phyloP scores from a whole-genome alignment of 2,329 filamentous ascomycete species.

The Ophiostoma piceae region DNA sequence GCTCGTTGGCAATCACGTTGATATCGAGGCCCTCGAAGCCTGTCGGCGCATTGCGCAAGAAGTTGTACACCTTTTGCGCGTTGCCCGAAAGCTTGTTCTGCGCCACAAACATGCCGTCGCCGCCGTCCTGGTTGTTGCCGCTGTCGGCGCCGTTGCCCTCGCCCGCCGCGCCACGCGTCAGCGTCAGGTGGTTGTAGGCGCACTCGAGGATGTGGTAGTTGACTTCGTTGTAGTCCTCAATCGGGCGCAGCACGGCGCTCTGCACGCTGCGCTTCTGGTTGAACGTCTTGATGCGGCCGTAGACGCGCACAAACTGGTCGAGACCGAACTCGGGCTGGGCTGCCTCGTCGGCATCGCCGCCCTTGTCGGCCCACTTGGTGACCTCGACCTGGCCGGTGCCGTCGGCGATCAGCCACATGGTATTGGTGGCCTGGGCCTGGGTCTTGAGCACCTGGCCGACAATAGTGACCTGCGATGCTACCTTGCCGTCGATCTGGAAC shows the following conservation, averaged over 20 bases:
- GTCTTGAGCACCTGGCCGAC: slow-evolving; percentile 88
- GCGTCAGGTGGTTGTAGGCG: slow-evolving; percentile 79
- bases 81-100: slow-evolving; percentile 43
- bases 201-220: slow-evolving; percentile 88
- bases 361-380: slow-evolving; percentile 81
- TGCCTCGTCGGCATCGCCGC: slow-evolving; percentile 62
- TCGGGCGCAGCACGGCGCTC: slow-evolving; percentile 72
- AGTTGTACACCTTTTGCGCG: slow-evolving; percentile 66
- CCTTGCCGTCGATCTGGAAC: slow-evolving; percentile 74
- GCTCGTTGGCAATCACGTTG: slow-evolving; percentile 54
- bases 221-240: slow-evolving; percentile 86
- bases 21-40: slow-evolving; percentile 80
- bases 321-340: slow-evolving; percentile 51
- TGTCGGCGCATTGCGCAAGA: slow-evolving; percentile 61
- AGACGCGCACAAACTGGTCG: slow-evolving; percentile 79
- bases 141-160: slow-evolving; percentile 34
- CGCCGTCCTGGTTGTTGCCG: slow-evolving; percentile 32
- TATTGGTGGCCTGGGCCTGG: slow-evolving; percentile 80
- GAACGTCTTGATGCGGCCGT: slow-evolving; percentile 77
- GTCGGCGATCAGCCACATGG: slow-evolving; percentile 90
- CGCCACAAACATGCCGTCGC: slow-evolving; percentile 54
- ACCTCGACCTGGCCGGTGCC: slow-evolving; percentile 90
- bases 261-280: slow-evolving; percentile 76
- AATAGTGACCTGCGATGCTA: slow-evolving; percentile 72
- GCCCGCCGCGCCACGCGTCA: slow-evolving; percentile 62